Percentiles rank a stretch among this genome's conserved stretches.
phyloP scores from a whole-genome alignment of 345 rosid genomes.

The Euphorbia pulcherrima region DNA sequence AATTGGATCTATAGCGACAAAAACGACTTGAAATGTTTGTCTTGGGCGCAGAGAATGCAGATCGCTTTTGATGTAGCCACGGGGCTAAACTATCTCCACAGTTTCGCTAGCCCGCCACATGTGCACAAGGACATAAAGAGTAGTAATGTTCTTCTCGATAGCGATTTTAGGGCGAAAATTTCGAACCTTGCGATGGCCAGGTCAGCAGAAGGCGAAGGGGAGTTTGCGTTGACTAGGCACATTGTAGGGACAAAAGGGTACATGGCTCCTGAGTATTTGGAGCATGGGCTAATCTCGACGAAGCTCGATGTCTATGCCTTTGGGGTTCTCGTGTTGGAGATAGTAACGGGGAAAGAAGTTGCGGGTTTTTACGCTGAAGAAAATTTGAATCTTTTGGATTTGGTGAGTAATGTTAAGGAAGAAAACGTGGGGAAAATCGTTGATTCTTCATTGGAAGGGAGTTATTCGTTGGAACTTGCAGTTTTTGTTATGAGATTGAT shows the following conservation, averaged over 20 bases:
- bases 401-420: too few species aligned
- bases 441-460: too few species aligned
- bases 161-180: conserved; percentile 53
- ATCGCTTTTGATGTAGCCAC: conserved; percentile 66
- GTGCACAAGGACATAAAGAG: conserved; percentile 50
- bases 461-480: too few species aligned
- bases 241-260: conserved; percentile 43
- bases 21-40: conserved; percentile 34
- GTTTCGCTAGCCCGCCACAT: conserved; percentile 50
- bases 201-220: conserved; percentile 42
- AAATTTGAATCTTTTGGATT: too few species aligned
- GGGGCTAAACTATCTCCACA: conserved; percentile 77
- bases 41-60: conserved; percentile 54
- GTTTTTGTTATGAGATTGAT: too few species aligned
- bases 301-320: conserved; percentile 47
- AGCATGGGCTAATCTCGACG: conserved; percentile 33
- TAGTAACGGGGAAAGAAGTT: conserved; percentile 40
- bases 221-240: conserved; percentile 17
- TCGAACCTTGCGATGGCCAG: conserved; percentile 49
- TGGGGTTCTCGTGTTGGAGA: conserved; percentile 43
- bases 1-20: conserved; percentile 50
- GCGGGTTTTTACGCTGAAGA: too few species aligned
- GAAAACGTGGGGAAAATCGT: too few species aligned
- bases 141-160: conserved; percentile 48
- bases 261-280: conserved; percentile 43